Base-by-base conservation (phyloP, 75 land plant species). In the Cupressus sempervirens region DNA sequence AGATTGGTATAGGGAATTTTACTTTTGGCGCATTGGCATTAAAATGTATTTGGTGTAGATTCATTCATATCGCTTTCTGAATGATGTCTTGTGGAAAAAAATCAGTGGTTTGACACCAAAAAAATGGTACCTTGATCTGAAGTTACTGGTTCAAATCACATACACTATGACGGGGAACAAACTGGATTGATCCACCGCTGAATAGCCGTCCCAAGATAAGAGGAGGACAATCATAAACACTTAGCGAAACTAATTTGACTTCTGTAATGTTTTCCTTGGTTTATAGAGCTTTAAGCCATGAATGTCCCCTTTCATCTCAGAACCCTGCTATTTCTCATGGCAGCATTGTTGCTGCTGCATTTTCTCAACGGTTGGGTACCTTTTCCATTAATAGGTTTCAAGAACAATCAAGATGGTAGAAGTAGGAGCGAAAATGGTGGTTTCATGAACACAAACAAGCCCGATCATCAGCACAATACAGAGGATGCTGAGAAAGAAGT, bases 401-500 rank as follows among this genome's bases (percentile, higher is more conserved):
- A 86, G 36, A 72, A 70, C 68, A 50, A 65, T 74, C 91, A 81
- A 13, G 30, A 50, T 35, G 77, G 84, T 30, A 53, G 41, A 3
- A 40, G 85, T 20, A 43, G 52, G 0, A 50, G 18, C 52, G 82
- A 75, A 76, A 48, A 41, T 88, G 85, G 20, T 53, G 8, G 10
- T 74, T 72, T 73, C 12, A 83, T 46, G 70, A 36, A 10, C 40
- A 77, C 56, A 87, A 85, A 36, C 84, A 38, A 86, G 20, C 45
- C 86, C 83, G 7, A 62, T 20, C 56, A 32, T 45, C 56, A 82
- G 23, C 46, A 20, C 29, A 23, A 81, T 15, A 53, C 53, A 53
- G 13, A 8, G 40, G 41, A 43, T 84, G 89, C 90, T 80, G 48
- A 83, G 3, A 70, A 70, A 56, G 87, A 83, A 83, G 70, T 76